Evolutionary conservation across 225 moss, liverwort and hornwort species (phyloP).

Genomic region (Marchantia paleacea): DNA sequence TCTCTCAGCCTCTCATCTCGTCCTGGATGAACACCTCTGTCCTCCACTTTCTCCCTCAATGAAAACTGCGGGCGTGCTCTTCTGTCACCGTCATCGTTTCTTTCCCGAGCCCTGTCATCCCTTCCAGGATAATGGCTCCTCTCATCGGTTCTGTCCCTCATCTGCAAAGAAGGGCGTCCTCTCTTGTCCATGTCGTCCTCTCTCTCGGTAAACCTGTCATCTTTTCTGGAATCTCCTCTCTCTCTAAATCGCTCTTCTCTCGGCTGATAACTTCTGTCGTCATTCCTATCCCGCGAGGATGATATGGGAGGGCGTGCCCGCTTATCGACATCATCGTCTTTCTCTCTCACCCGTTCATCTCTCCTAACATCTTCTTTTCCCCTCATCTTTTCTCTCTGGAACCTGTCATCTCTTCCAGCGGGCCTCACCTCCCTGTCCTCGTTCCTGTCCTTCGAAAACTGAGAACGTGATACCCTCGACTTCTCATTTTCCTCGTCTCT

Average conservation of each 20-base stretch:
- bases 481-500: too few species aligned
- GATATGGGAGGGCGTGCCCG: constrained; percentile 1
- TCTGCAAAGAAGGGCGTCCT: neutral
- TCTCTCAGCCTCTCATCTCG: neutral
- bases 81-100: neutral
- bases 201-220: neutral
- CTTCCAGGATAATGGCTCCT: neutral
- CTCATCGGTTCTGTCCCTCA: neutral
- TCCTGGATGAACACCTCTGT: neutral
- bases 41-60: neutral
- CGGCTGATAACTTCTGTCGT: neutral
- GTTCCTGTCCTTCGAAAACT: neutral
- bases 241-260: constrained; percentile 3
- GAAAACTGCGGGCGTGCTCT: neutral
- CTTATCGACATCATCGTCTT: neutral
- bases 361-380: neutral
- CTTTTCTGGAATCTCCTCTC: neutral
- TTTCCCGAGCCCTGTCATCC: neutral
- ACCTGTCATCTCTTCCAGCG: neutral
- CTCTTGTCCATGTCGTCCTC: neutral
- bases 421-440: neutral
- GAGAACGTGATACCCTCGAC: too few species aligned
- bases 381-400: neutral
- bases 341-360: neutral
- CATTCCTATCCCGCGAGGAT: neutral